These are phyloP conservation scores for Wickerhamiella dianesei DNA, from an alignment of 805 yeast genomes.

Conservation along the genomic window DNA sequence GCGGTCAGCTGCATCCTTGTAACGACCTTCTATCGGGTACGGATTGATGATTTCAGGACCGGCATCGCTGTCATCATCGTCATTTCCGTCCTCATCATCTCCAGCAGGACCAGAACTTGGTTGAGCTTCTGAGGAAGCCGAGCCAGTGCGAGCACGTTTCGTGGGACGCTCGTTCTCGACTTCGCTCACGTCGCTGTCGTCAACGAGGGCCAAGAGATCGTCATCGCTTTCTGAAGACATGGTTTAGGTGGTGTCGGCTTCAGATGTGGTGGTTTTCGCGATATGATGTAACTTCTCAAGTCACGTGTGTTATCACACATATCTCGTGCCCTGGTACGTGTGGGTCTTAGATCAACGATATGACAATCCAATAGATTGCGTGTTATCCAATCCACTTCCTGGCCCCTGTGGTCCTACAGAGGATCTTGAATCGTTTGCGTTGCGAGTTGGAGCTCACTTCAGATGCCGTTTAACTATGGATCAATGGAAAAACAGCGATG, in stretches of 20 bases:
- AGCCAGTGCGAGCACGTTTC: slow-evolving; percentile 4
- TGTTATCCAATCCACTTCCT: too few species aligned
- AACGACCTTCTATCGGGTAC: slow-evolving; percentile 87
- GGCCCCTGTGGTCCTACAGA: too few species aligned
- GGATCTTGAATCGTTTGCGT: too few species aligned
- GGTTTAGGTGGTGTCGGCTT: neutral
- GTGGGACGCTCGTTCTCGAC: slow-evolving; percentile 12
- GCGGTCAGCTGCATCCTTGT: slow-evolving; percentile 69
- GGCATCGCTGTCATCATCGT: slow-evolving; percentile 28
- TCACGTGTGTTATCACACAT: too few species aligned
- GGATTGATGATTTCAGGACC: slow-evolving; percentile 39
- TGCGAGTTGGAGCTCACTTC: too few species aligned
- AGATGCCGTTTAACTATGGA: too few species aligned
- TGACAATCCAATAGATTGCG: too few species aligned
- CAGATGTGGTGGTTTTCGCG: neutral
- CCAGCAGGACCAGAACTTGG: slow-evolving; percentile 9
- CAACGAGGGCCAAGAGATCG: slow-evolving; percentile 92
- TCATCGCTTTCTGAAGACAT: slow-evolving; percentile 50
- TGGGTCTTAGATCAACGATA: too few species aligned
- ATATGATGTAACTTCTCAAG: too few species aligned
- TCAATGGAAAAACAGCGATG: too few species aligned
- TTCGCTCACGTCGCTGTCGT: slow-evolving; percentile 50
- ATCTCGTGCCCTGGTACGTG: too few species aligned
- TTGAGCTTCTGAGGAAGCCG: neutral
- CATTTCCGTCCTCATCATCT: slow-evolving; percentile 30